phyloP scores from a whole-genome alignment of 2,329 filamentous ascomycete species.

The Harringtonia aguacate region DNA sequence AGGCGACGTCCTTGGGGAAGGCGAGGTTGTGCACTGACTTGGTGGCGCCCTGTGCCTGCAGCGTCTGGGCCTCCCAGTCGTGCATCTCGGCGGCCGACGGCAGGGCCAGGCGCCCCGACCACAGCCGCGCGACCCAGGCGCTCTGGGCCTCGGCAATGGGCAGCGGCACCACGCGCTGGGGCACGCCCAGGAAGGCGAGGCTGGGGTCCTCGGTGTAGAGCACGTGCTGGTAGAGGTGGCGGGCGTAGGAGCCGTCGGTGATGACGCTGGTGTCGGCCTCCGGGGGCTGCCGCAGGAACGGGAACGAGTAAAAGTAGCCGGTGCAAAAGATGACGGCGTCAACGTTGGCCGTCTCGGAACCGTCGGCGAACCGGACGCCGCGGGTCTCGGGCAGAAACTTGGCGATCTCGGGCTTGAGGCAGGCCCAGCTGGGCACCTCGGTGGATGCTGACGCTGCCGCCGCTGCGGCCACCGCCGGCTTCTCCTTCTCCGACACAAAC shows the following conservation, averaged over 20 bases:
- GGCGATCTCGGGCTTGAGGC: slow-evolving; percentile 28
- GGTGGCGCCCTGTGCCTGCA: too few species aligned
- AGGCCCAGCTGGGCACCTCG: not conserved
- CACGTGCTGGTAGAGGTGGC: slow-evolving; percentile 29
- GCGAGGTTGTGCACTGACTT: slow-evolving; percentile 26
- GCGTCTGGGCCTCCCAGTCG: too few species aligned
- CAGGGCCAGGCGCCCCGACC: slow-evolving; percentile 47
- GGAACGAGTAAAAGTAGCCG: slow-evolving; percentile 60
- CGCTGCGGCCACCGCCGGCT: too few species aligned
- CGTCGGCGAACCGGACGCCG: slow-evolving; percentile 50
- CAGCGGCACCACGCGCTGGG: slow-evolving; percentile 63
- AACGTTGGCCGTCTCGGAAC: slow-evolving; percentile 45
- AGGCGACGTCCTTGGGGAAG: slow-evolving; percentile 44
- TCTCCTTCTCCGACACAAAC: slow-evolving; percentile 13
- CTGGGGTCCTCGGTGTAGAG: slow-evolving; percentile 60
- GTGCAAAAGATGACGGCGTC: slow-evolving; percentile 60
- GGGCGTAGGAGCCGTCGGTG: slow-evolving; percentile 39
- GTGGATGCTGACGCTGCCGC: not conserved
- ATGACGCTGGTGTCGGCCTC: slow-evolving; percentile 38
- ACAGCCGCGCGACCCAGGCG: slow-evolving; percentile 55
- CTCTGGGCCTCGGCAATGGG: slow-evolving; percentile 59
- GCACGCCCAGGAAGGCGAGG: slow-evolving; percentile 52
- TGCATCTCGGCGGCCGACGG: slow-evolving; percentile 23
- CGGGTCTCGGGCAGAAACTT: slow-evolving; percentile 31
- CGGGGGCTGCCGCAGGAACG: slow-evolving; percentile 53